These are phyloP conservation scores for Nyctanthes arbortristis DNA, from an alignment of 257 asterid species.

Conservation along the genomic window DNA sequence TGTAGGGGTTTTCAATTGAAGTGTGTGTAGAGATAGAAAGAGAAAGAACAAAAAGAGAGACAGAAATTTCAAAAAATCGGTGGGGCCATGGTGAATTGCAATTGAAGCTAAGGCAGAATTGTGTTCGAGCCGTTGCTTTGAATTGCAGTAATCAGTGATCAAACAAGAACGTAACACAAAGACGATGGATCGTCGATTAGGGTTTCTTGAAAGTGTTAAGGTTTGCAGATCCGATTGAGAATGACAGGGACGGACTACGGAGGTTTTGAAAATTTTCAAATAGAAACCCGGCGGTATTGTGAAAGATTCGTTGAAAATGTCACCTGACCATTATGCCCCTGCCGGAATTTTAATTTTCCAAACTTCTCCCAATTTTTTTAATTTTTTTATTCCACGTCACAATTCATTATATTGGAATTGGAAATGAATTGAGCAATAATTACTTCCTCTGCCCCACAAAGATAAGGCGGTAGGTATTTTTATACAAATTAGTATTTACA, in stretches of 20 bases:
- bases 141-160: neutral
- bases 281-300: neutral
- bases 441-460: too few species aligned
- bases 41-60: constrained; percentile 15
- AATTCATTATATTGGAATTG: too few species aligned
- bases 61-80: constrained; percentile 27
- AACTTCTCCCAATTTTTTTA: neutral
- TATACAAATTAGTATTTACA: too few species aligned
- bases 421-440: too few species aligned
- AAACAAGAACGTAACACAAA: neutral
- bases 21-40: constrained; percentile 23
- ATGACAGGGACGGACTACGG: neutral
- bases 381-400: too few species aligned
- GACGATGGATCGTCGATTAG: too few species aligned
- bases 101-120: constrained; percentile 37
- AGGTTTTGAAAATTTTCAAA: neutral
- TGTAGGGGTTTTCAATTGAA: constrained; percentile 11
- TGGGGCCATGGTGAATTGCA: constrained; percentile 49
- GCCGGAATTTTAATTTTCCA: neutral
- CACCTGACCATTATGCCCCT: neutral
- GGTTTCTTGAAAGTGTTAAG: too few species aligned
- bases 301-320: neutral
- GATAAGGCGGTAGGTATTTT: too few species aligned
- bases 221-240: neutral
- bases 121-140: neutral